A percentile compares a stretch with the other conserved stretches of the same genome.
These are phyloP conservation scores for Curvularia spicifera DNA, from an alignment of 2,329 filamentous ascomycete species.

Conservation along the genomic window DNA sequence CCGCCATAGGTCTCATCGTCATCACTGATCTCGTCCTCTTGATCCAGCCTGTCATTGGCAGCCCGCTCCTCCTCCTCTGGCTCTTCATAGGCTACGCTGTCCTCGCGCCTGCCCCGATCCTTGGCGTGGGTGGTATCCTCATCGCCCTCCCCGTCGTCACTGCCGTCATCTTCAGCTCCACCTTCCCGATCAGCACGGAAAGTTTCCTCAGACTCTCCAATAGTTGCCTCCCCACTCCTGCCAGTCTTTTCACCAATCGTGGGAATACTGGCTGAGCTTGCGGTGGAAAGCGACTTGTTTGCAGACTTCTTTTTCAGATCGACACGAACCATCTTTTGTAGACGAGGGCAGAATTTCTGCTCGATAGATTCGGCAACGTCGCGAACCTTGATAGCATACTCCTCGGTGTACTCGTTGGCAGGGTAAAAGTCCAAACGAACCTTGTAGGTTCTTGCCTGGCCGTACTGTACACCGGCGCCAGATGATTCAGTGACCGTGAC, in stretches of 20 bases:
- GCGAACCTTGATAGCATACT: constrained; percentile 79
- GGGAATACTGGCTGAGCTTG: constrained; percentile 69
- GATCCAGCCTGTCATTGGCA: constrained; percentile 69
- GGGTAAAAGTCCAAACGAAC: constrained; percentile 85
- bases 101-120: constrained; percentile 74
- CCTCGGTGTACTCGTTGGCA: constrained; percentile 78
- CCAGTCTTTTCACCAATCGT: constrained; percentile 72
- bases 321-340: constrained; percentile 73
- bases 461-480: constrained; percentile 70
- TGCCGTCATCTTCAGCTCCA: constrained; percentile 73
- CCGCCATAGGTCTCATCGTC: constrained; percentile 62
- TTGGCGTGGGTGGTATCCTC: constrained; percentile 70
- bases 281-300: constrained; percentile 61
- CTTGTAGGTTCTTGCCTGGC: constrained; percentile 82
- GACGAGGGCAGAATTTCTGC: constrained; percentile 73
- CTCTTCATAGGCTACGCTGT: constrained; percentile 86
- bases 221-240: constrained; percentile 59
- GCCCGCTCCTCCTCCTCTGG: constrained; percentile 91
- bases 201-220: constrained; percentile 43
- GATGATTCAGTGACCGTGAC: constrained; percentile 81
- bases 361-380: constrained; percentile 85
- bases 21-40: constrained; percentile 56
- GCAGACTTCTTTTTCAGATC: constrained; percentile 81
- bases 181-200: constrained; percentile 50
- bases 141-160: constrained; percentile 67